Percentiles rank a stretch among this genome's conserved stretches.
phyloP scores from a whole-genome alignment of 1,284 basidiomycete species.

The Malassezia obtusa region DNA sequence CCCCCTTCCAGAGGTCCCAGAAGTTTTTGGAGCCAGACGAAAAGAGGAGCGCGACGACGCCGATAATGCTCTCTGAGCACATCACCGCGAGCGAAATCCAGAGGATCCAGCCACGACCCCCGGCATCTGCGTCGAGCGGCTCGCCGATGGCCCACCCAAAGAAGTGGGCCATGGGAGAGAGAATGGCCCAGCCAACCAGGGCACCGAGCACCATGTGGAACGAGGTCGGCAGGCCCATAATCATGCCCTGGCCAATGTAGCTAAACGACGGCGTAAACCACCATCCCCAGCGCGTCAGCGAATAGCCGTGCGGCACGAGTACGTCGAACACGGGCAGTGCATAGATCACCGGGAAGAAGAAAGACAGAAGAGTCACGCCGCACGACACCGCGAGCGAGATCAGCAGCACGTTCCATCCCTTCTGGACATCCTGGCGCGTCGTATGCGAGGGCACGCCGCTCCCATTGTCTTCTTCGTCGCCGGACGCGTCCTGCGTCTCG shows the following conservation, averaged over 20 bases:
- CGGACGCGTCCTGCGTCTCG: not conserved
- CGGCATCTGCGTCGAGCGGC: slow-evolving; percentile 23
- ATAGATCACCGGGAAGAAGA: slow-evolving; percentile 77
- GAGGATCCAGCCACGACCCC: slow-evolving; percentile 51
- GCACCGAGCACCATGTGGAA: slow-evolving; percentile 89
- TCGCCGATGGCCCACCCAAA: slow-evolving; percentile 20
- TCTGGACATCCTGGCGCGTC: not conserved
- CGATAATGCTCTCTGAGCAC: slow-evolving; percentile 72
- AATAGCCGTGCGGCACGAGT: slow-evolving; percentile 52
- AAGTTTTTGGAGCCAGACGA: not conserved
- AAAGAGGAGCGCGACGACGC: slow-evolving; percentile 19
- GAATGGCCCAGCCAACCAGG: slow-evolving; percentile 84
- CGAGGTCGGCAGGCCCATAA: slow-evolving; percentile 93
- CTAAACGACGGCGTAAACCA: slow-evolving; percentile 84
- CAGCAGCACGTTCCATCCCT: not conserved
- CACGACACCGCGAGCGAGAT: not conserved
- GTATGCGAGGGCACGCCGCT: not conserved
- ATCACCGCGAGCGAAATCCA: slow-evolving; percentile 92
- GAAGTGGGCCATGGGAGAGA: slow-evolving; percentile 75
- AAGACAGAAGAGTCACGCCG: slow-evolving; percentile 54
- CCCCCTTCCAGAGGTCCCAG: not conserved
- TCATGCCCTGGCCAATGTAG: slow-evolving; percentile 60
- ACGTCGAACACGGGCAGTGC: slow-evolving; percentile 79
- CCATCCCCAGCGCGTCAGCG: slow-evolving; percentile 85
- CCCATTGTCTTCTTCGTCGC: not conserved